Conservation (phyloP, 148 eudicot species). For the Cornus florida region DNA sequence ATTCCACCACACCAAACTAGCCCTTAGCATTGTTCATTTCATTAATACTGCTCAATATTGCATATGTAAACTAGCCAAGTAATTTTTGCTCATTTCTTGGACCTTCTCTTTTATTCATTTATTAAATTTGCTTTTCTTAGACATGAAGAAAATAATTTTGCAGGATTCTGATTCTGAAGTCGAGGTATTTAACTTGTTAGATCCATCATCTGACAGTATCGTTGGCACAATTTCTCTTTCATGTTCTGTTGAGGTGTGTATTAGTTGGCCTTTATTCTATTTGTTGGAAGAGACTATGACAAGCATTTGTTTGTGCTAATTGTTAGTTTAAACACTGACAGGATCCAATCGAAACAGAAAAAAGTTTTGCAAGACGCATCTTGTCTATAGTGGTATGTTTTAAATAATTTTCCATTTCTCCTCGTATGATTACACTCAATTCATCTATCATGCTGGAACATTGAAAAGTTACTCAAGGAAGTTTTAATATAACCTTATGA, state of each 20-base stretch:
- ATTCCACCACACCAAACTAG: too few species aligned
- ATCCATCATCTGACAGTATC: constrained; percentile 51
- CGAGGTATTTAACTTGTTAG: constrained; percentile 60
- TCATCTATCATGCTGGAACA: background rate
- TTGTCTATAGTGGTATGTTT: constrained; percentile 76
- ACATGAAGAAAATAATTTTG: constrained; percentile 14
- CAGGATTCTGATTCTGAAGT: constrained; percentile 70
- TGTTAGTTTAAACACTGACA: constrained; percentile 23
- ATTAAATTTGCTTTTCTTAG: background rate
- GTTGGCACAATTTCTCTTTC: constrained; percentile 72
- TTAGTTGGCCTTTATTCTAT: constrained; percentile 7
- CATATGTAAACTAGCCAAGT: too few species aligned
- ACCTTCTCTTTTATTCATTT: background rate
- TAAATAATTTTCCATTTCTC: background rate
- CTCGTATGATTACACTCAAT: constrained; percentile 4
- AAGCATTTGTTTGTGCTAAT: constrained; percentile 8
- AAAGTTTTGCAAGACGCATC: constrained; percentile 71
- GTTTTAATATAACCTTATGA: background rate
- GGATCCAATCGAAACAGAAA: constrained; percentile 92
- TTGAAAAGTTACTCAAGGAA: background rate
- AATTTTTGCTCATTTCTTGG: too few species aligned
- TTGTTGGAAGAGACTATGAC: constrained; percentile 19
- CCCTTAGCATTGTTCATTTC: too few species aligned
- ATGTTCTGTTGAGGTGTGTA: constrained; percentile 78
- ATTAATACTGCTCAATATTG: too few species aligned